Evolutionary conservation across 2,329 filamentous ascomycete genomes (phyloP), one percentile per base, ranked within the genome.

Genomic region (Penicillium sp.): DNA sequence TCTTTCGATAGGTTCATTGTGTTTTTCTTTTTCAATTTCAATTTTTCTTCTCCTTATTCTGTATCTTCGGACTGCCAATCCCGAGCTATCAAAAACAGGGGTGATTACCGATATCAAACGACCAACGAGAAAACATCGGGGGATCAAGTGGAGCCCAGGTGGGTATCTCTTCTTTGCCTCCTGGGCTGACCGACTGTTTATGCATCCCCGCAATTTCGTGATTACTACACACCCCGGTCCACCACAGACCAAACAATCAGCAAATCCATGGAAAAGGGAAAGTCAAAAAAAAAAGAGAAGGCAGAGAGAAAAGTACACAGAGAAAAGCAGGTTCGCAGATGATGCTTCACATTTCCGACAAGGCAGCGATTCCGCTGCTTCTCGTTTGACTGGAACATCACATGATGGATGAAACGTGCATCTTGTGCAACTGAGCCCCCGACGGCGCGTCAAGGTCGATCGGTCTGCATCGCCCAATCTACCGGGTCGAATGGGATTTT

Each of bases 361-460:
- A 24, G 33, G 19, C 50, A 37, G 26, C 31, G 50, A 37, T 26
- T 16, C 31, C 26, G 43, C 42, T 45, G 49, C 37, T 35, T 51
- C 51, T 57, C 33, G 35, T 56, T 53, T 46, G 37, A 53, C 29
- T 46, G 57, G 48, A 60, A 58, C 52, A 69, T 71, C 67, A 71
- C 68, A 65, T 70, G 68, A 68, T 67, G 63, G 58, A 51, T 56
- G 56, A 67, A 69, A 69, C 65, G 63, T 70, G 66, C 60, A 47
- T 54, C 57, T 50, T 58, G 61, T 68, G 60, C 55, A 57, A 65
- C 60, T 63, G 44, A 50, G 52, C 46, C 49, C 49, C 50, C 54
- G 31, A 42, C 49, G 52, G 39, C 37, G 39, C 54, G 43, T 52
- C 50, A 50, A 60, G 21, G 33, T 50, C 50, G 62, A 59, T 61